A percentile compares a stretch with the other conserved stretches of the same genome.
Conservation (phyloP, 2,329 filamentous ascomycete genomes). For the Chalara sp. region DNA sequence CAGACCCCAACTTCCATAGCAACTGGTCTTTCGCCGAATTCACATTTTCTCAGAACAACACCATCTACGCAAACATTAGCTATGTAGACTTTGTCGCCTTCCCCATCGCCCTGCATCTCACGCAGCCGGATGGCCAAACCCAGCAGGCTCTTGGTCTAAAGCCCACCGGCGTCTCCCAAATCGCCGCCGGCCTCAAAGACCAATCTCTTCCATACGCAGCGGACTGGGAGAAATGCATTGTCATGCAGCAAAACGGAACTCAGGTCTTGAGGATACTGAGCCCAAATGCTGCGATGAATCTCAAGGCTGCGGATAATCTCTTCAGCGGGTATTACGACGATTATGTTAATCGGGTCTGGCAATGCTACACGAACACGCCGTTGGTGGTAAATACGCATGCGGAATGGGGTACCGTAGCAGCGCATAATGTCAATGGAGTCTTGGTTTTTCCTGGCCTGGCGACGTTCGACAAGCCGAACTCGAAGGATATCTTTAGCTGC, state of each 20-base stretch:
- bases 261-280: conserved; percentile 34
- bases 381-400: conserved; percentile 59
- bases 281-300: conserved; percentile 33
- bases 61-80: conserved; percentile 62
- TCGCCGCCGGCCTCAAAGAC: conserved; percentile 45
- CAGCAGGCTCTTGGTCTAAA: conserved; percentile 50
- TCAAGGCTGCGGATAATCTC: conserved; percentile 14
- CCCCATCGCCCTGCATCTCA: conserved; percentile 49
- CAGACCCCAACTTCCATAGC: conserved; percentile 52
- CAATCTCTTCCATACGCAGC: conserved; percentile 49
- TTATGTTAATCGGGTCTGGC: conserved; percentile 38
- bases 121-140: conserved; percentile 31
- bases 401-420: conserved; percentile 43
- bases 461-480: conserved; percentile 47
- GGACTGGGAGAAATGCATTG: conserved; percentile 51
- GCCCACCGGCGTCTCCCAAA: conserved; percentile 45
- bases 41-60: conserved; percentile 45
- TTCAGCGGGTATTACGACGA: conserved; percentile 37
- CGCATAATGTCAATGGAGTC: conserved; percentile 37
- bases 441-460: conserved; percentile 37
- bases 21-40: conserved; percentile 62
- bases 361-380: conserved; percentile 29
- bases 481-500: conserved; percentile 58
- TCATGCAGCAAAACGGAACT: conserved; percentile 18
- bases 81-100: conserved; percentile 67